Evolutionary conservation across 2,329 filamentous ascomycete species (phyloP).

Genomic region (Fusarium pilosicola): DNA sequence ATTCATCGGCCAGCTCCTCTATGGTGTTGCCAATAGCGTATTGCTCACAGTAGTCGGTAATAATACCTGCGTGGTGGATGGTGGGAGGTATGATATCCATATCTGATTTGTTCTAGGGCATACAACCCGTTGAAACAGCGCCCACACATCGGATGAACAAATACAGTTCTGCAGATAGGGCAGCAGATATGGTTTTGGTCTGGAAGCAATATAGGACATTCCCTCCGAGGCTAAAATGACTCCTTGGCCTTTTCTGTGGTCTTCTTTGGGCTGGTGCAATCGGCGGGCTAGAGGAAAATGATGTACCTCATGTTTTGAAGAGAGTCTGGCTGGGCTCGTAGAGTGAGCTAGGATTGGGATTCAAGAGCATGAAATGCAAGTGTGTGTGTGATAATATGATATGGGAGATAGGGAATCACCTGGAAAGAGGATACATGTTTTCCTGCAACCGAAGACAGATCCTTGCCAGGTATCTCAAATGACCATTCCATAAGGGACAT

Average conservation of each 20-base stretch:
- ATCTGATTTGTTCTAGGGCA: accelerated
- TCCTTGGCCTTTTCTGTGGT: neutral
- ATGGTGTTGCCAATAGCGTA: neutral
- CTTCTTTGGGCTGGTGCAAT: neutral
- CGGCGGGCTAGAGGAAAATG: neutral
- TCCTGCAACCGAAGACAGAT: neutral
- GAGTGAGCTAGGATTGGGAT: neutral
- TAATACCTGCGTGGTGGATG: accelerated
- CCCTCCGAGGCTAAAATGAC: neutral
- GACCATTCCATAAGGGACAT: no score
- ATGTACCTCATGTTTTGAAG: neutral
- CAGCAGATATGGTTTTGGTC: neutral
- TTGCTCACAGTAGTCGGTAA: accelerated
- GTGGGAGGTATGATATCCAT: neutral
- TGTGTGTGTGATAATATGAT: no score
- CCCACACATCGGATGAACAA: neutral
- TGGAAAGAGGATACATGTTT: neutral
- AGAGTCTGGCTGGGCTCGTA: neutral
- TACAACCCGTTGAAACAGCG: accelerated
- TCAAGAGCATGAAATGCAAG: neutral
- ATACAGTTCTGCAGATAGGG: neutral
- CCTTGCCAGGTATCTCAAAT: neutral
- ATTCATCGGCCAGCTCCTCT: accelerated
- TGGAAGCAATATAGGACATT: no score
- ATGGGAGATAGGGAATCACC: neutral